phyloP scores from a whole-genome alignment of 371 early-diverging fungal species.

The Gilbertella persicaria region DNA sequence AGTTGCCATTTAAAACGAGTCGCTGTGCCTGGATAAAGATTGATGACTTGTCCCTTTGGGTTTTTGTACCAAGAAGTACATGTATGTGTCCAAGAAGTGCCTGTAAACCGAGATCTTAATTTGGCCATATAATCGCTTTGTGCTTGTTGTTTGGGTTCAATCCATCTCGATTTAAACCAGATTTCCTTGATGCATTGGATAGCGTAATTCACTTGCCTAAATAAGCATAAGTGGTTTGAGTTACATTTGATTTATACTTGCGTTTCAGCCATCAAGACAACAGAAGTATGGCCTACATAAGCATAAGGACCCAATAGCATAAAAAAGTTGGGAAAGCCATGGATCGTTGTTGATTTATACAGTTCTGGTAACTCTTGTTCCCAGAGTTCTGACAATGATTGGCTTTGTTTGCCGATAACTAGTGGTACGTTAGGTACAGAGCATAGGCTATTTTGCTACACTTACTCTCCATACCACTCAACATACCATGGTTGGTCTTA shows the following conservation, averaged over 20 bases:
- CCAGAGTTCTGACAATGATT: constrained; percentile 12
- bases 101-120: constrained; percentile 29
- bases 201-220: constrained; percentile 17
- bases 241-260: not conserved
- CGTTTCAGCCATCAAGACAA: constrained; percentile 32
- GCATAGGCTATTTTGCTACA: too few relatives aligned
- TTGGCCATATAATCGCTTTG: constrained; percentile 20
- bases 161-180: not conserved
- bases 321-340: constrained; percentile 44
- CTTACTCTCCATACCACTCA: constrained; percentile 26
- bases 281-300: constrained; percentile 30
- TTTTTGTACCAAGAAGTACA: constrained; percentile 49
- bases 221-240: not conserved
- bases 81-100: constrained; percentile 36
- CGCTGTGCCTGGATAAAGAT: constrained; percentile 3
- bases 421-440: too few relatives aligned
- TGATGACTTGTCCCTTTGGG: constrained; percentile 21
- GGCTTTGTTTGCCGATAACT: constrained; percentile 20
- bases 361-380: constrained; percentile 14
- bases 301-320: constrained; percentile 36
- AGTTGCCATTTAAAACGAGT: constrained; percentile 6
- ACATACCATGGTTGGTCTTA: constrained; percentile 38
- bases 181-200: constrained; percentile 12
- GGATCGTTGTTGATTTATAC: constrained; percentile 24
- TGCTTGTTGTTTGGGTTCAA: constrained; percentile 23